Base-by-base conservation (phyloP, 1,139 yeast species). In the Blastobotrys illinoisensis region DNA sequence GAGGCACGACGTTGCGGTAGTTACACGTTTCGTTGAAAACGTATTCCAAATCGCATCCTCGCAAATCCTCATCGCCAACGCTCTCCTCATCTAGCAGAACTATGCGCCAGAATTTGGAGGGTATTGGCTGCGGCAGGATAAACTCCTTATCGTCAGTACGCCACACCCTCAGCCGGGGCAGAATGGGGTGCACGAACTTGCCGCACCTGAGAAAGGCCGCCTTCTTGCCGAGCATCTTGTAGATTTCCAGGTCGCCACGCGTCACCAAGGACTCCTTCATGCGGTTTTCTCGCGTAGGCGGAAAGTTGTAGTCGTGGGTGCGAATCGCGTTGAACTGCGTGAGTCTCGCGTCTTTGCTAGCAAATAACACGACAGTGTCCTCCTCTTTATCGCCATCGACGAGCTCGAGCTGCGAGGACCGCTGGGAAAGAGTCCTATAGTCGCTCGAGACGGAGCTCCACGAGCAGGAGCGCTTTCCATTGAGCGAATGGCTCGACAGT, bases 41-140 rank as follows among this genome's bases (percentile, higher is more conserved):
- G 5, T 48, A 45, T 46, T 62, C 64, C 54, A 63, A 46, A 16
- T 52, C 55, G 26, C 24, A 14, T 6, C 48, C 48, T 16, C 40
- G 11, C 28, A 54, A 50, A 24, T 59, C 23, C 26, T 53, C 58
- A 13, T 50, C 46, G 11, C 47, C 56, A 6, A 47, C 48, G 13
- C 53, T 59, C 45, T 23, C 19, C 18, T 47, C 47, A 11, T 43
- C 51, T 21, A 46, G n/a, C 21, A 85, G 66, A 36, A 75, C 75
- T 1, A 86, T 77, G 56, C 82, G 78, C 91, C 91, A 86, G 67
- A 82, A 86, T 60, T 90, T 71, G 56, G 83, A 85, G 0, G 91
- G 91, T 60, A 84, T 84, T 9, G 81, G 81, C 59, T 86, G 74
- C 1, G 90, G 88, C 32, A 86, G 65, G 1, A 86, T 74, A 62